Evolutionary conservation across 2,329 filamentous ascomycete species (phyloP), one percentile per base, ranked within the genome.

Genomic region (Botryosphaeria dothidea): DNA sequence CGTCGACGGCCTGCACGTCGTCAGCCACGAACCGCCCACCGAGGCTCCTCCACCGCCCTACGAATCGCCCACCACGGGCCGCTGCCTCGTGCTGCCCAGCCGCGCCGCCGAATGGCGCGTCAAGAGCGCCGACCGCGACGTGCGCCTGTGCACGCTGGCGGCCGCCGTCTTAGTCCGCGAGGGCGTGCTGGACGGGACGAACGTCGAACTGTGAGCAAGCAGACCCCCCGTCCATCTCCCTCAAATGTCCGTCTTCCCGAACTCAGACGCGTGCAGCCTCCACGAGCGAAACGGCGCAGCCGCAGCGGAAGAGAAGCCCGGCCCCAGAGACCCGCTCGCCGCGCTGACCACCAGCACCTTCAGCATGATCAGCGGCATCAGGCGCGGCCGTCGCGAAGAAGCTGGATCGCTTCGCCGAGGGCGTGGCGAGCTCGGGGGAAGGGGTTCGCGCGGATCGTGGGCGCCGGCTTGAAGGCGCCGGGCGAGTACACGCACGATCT

Each of bases 401-500:
- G 34, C 23, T 57, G 21, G 52, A 57, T 23, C 9, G 52, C 3
- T 27, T 21, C 3, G 52, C 52, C 6, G 52, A 57, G 7, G 52
- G 17, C 23, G 25, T 58, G 54, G 54, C 25, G 15, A 45, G 85
- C 51, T 87, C 90, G 5, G 85, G 87, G 1, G n/a, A 89, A 87
- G 69, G 88, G 89, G 1, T 84, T 93, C 38, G 85, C 86, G 23
- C 86, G 88, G 19, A 89, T 94, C 56, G 86, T 94, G 5, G 85
- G 85, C 11, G 88, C 90, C 17, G 86, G 90, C 4, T 82, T 94
- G 66, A 91, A 90, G 70, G 89, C 90, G 1, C 93, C 93, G 0
- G 90, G 95, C 84, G 92, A 96, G 74, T 90, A 96, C 68, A 92
- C 91, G 41, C 79, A 97, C 45, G 91, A 90, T 0, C 78, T 97